Percentiles rank a stretch among this genome's conserved stretches.
Evolutionary conservation across 129 eudicot species (phyloP).

Genomic region (Ambrosia trifida): DNA sequence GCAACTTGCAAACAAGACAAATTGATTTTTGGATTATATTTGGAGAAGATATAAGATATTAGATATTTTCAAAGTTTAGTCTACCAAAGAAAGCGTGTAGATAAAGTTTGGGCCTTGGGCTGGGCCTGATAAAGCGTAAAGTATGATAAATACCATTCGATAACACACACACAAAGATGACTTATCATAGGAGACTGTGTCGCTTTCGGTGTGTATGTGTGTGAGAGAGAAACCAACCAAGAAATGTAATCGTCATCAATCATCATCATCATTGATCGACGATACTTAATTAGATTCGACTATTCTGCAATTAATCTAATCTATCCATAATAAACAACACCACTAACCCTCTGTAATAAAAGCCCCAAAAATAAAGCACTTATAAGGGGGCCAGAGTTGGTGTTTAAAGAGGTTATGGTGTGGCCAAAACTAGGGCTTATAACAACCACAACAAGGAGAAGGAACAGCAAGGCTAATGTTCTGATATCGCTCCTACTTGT

Average conservation of each 20-base stretch:
- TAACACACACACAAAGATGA: constrained; percentile 34
- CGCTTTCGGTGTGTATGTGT: constrained; percentile 11
- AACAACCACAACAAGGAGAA: constrained; percentile 23
- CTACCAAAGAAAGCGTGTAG: neutral
- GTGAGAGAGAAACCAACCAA: constrained; percentile 18
- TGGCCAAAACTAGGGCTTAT: constrained; percentile 35
- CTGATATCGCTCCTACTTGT: constrained; percentile 26
- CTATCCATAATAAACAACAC: neutral
- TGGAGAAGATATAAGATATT: neutral
- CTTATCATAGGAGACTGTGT: constrained; percentile 20
- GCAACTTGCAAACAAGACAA: neutral
- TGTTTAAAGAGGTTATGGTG: constrained; percentile 42
- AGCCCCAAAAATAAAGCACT: constrained; percentile 1
- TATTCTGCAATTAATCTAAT: constrained; percentile 1
- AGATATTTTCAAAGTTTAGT: neutral
- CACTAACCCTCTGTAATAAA: neutral
- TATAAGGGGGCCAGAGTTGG: neutral
- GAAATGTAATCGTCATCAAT: constrained; percentile 14
- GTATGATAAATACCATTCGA: constrained; percentile 20
- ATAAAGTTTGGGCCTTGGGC: constrained; percentile 20
- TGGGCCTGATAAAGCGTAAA: constrained; percentile 29
- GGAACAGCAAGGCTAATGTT: constrained; percentile 25
- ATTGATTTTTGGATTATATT: neutral
- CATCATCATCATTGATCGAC: constrained; percentile 20
- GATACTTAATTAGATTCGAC: constrained; percentile 23